Evolutionary conservation across 2,329 filamentous ascomycete genomes (phyloP), one percentile per base, ranked within the genome.

Genomic region (Setomelanomma holmii): DNA sequence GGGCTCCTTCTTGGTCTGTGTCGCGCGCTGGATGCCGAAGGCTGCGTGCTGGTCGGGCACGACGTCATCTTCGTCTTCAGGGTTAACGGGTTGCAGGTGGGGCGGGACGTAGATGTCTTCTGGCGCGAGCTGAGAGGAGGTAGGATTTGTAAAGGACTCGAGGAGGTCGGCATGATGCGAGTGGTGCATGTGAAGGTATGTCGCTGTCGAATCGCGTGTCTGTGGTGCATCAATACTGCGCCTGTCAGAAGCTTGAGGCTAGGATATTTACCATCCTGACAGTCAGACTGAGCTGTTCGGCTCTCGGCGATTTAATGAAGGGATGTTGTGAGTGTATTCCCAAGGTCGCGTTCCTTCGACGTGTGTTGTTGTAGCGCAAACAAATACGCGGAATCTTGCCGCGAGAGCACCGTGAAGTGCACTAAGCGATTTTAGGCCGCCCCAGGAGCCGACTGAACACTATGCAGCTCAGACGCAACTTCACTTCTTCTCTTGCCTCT

Each of bases 31-130:
- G 65, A 96, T 95, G 34, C 90, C 91, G 72, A 95, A 95, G 0
- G 90, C 91, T 11, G 90, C 90, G 70, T 95, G 90, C 76, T 95
- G 90, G 74, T 95, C 90, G 0, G 91, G 90, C 4, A 95, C 90
- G 4, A 95, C 89, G 68, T 95, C 90, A 69, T 95, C 91, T 76
- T 95, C 90, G 72, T 95, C 90, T 74, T 95, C 90, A 0, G 91
- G 90, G 71, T 95, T 93, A 68, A 92, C 82, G 35, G 90, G 91
- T 72, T 91, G 89, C 70, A 92, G 86, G 56, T 91, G 85, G 6
- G 86, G 86, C 27, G 89, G 86, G n/a, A 96, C 89, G 74, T 90
- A 89, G 70, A 95, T 90, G 50, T 93, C 89, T 76, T 95, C 90
- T 55, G 76, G 72, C 5, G 64, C 47, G 20, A 74, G 67, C 16